Conservation (phyloP, 345 rosid species). For the Mallotus nudiflorus region DNA sequence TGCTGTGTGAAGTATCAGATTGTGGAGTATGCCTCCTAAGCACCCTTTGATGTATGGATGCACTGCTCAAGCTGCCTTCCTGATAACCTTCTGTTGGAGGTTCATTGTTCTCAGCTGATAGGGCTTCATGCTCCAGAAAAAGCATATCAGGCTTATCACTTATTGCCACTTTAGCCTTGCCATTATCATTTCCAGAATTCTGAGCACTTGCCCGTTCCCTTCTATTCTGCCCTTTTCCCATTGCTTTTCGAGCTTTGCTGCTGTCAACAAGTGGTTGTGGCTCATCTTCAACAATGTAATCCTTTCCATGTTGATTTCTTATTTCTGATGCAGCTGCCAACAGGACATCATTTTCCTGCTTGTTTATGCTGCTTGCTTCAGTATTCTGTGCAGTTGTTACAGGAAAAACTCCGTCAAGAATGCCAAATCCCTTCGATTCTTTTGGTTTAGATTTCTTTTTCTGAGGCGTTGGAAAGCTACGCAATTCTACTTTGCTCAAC, state of each 20-base stretch:
- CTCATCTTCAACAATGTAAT: constrained; percentile 34
- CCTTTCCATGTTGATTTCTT: constrained; percentile 47
- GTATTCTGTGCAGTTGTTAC: constrained; percentile 54
- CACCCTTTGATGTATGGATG: constrained; percentile 21
- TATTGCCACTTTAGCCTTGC: constrained; percentile 20
- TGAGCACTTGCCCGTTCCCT: constrained; percentile 35
- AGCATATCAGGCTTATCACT: constrained; percentile 37
- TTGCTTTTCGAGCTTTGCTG: constrained; percentile 41
- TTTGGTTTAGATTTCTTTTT: constrained; percentile 63
- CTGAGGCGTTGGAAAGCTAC: constrained; percentile 58
- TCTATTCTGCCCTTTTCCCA: constrained; percentile 39
- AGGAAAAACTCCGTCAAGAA: constrained; percentile 88
- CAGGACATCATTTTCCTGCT: constrained; percentile 73
- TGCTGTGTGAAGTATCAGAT: constrained; percentile 12
- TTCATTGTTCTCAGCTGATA: constrained; percentile 32
- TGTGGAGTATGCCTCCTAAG: constrained; percentile 25
- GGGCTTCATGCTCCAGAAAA: constrained; percentile 41
- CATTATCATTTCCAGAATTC: constrained; percentile 29
- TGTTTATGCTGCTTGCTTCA: constrained; percentile 71
- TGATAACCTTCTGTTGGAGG: constrained; percentile 20
- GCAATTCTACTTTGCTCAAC: constrained; percentile 80
- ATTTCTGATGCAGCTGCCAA: constrained; percentile 77
- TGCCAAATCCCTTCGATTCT: constrained; percentile 85
- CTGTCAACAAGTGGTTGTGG: constrained; percentile 38
- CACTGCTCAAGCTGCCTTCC: constrained; percentile 21